Percentiles rank a stretch among this genome's conserved stretches.
Conservation (phyloP, 1,139 yeast genomes). For the Protomyces arabidopsidicola region DNA sequence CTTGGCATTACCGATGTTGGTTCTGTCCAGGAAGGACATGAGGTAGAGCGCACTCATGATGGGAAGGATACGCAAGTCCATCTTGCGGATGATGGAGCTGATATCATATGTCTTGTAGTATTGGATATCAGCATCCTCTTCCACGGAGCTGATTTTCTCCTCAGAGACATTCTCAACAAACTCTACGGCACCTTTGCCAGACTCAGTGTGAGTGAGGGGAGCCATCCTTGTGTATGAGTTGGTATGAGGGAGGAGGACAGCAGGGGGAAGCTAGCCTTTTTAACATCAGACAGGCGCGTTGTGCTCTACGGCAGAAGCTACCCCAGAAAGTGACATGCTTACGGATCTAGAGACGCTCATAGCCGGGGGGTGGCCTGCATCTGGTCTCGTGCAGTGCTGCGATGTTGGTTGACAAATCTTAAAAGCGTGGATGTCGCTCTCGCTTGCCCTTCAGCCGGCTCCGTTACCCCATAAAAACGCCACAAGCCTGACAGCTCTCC, state of each 20-base stretch:
- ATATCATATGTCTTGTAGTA: conserved; percentile 16
- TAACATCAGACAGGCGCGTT: too few relatives aligned
- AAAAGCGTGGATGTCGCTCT: too few relatives aligned
- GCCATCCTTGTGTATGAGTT: neutral
- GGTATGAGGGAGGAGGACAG: neutral
- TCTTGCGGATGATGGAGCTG: conserved; percentile 41
- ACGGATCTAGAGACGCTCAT: too few relatives aligned
- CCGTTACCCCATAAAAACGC: too few relatives aligned
- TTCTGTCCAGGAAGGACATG: conserved; percentile 57
- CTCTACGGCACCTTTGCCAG: neutral
- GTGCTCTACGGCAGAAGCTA: too few relatives aligned
- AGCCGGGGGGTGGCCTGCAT: too few relatives aligned
- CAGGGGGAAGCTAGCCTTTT: neutral
- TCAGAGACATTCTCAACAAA: conserved; percentile 17
- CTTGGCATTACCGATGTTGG: conserved; percentile 59
- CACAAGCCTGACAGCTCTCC: too few relatives aligned
- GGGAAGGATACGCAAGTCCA: conserved; percentile 55
- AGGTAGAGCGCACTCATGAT: conserved; percentile 55
- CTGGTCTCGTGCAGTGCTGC: too few relatives aligned
- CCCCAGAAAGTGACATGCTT: too few relatives aligned
- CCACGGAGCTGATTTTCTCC: neutral
- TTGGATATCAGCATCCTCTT: conserved; percentile 4
- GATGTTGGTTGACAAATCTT: too few relatives aligned
- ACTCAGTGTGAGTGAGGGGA: neutral
- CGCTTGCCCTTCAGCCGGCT: too few relatives aligned